These are phyloP conservation scores for Dendrobium officinale DNA, from an alignment of 106 monocot species.

Conservation along the genomic window DNA sequence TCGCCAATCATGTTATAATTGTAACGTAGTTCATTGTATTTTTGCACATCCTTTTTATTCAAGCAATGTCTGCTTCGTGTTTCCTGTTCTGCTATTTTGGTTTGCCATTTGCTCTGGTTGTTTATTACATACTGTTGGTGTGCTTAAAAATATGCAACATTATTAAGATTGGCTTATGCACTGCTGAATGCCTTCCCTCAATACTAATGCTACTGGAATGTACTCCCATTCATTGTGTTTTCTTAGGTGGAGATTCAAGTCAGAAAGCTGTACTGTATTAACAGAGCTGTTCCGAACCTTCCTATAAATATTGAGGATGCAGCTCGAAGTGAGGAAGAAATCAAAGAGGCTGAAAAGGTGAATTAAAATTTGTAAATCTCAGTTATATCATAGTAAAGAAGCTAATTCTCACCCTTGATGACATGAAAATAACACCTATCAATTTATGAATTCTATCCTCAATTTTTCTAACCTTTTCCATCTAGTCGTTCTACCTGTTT, in stretches of 20 bases:
- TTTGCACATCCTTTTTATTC: not conserved
- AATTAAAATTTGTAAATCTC: not conserved
- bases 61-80: not conserved
- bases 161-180: not conserved
- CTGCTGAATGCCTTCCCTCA: not conserved
- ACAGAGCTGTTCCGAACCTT: constrained; percentile 51
- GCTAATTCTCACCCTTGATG: not conserved
- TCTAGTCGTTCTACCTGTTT: not conserved
- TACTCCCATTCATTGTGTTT: not conserved
- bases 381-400: too few species aligned
- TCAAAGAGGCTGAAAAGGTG: constrained; percentile 63
- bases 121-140: not conserved
- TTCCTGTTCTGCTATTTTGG: not conserved
- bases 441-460: not conserved
- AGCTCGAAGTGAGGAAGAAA: constrained; percentile 68
- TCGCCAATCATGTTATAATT: not conserved
- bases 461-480: not conserved
- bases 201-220: not conserved
- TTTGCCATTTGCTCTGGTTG: not conserved
- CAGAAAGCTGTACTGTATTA: constrained; percentile 70
- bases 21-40: not conserved
- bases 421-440: not conserved
- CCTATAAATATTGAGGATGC: constrained; percentile 94
- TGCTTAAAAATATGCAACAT: not conserved
- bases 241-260: constrained; percentile 83